These are phyloP conservation scores for Suhomyces anneliseae DNA, from an alignment of 1,139 yeast genomes.

Conservation along the genomic window DNA sequence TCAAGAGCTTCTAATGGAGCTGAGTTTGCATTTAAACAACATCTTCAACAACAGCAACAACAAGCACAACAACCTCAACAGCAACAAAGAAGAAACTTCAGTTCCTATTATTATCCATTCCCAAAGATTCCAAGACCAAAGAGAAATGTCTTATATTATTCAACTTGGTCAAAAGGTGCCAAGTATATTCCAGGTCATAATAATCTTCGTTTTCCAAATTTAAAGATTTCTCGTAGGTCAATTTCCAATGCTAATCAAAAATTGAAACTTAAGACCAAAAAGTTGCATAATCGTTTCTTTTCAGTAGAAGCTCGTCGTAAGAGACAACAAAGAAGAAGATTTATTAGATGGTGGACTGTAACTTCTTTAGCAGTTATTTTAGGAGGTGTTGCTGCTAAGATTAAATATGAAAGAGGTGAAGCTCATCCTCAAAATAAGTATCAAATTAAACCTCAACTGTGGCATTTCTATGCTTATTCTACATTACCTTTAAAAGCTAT, in stretches of 20 bases:
- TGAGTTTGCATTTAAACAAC: conserved; percentile 22
- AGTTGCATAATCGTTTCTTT: conserved; percentile 42
- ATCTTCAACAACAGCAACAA: conserved; percentile 18
- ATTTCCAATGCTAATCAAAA: conserved; percentile 43
- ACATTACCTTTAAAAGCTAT: conserved; percentile 89
- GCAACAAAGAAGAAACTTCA: conserved; percentile 22
- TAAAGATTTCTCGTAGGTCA: conserved; percentile 33
- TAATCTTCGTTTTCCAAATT: conserved; percentile 24
- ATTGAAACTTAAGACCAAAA: conserved; percentile 35
- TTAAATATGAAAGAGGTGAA: conserved; percentile 42
- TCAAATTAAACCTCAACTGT: conserved; percentile 65
- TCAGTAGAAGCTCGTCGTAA: conserved; percentile 44
- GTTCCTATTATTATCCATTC: conserved; percentile 45
- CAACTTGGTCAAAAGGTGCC: conserved; percentile 36
- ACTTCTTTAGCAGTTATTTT: conserved; percentile 64
- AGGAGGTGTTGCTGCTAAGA: conserved; percentile 63
- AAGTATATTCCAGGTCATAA: conserved; percentile 19
- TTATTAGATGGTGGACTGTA: conserved; percentile 69
- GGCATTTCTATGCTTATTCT: conserved; percentile 87
- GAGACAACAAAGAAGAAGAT: conserved; percentile 48
- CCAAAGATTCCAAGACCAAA: conserved; percentile 68
- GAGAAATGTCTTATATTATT: conserved; percentile 56
- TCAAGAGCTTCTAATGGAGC: conserved; percentile 44
- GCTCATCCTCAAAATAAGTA: conserved; percentile 36
- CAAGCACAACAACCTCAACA: conserved; percentile 13